Base-by-base conservation (phyloP, 208 protist genomes). In the Wallacemonas sp. region DNA sequence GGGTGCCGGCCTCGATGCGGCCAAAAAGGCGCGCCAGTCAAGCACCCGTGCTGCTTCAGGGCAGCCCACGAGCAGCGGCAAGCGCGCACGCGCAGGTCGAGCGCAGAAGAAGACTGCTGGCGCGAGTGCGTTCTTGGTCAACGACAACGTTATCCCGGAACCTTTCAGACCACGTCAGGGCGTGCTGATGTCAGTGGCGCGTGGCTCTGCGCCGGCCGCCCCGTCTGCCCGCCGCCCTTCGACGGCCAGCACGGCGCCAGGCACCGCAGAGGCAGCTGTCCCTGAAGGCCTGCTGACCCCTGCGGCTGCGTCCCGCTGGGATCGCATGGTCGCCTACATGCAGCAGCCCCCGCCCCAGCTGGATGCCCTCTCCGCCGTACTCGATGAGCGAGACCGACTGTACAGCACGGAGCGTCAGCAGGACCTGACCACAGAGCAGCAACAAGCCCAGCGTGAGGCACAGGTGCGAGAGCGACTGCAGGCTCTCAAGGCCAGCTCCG, bases 351-450 rank as follows among this genome's bases (percentile, higher is more conserved):
- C 70, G 2, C 73, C 74, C 11, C 70, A 75, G 1, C 65, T 87
- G 70, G 53, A 77, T 22, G 55, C 62, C 58, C 73, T 87, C 41
- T 24, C 26, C 26, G 27, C 46, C 1, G 60, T 78, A 30, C 68
- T 87, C n/a, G 68, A 78, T 41, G 77, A 84, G 38, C 76, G 81
- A 28, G 75, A 87, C 56, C 79, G 79, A 24, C 51, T 72, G 42
- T 67, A 77, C 71, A 47, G 59, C 0, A 56, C 64, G 12, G 79
- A 86, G 62, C 61, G 56, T 45, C 72, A 56, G 26, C 66, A 80
- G 19, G 79, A 86, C 41, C 61, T 68, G 28, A 71, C 71, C 28
- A 28, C 79, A 19, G 72, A 67, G 54, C 70, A 68, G 51, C 64
- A 81, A 38, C 68, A 67, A 55, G 31, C 34, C 11, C 78, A 80